A percentile compares a stretch with the other conserved stretches of the same genome.
Evolutionary conservation across 2,329 filamentous ascomycete species (phyloP).

Genomic region (Alternaria panax): DNA sequence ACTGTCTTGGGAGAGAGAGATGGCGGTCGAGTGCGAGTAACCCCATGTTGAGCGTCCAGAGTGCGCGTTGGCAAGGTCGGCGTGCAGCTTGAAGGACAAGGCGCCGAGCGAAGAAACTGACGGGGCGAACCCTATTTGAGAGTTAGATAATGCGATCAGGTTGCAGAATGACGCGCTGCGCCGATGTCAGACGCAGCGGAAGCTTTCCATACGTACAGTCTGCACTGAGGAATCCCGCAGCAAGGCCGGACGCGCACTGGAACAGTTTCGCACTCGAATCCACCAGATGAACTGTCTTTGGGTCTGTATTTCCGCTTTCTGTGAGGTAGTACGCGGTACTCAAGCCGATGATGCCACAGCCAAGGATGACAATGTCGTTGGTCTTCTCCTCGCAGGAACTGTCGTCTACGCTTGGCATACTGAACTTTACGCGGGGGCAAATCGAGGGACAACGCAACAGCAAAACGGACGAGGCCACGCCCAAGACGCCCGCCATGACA

Average conservation of each 20-base stretch:
- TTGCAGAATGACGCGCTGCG: background rate
- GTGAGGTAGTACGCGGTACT: constrained; percentile 71
- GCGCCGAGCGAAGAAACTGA: constrained; percentile 66
- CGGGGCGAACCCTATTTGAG: constrained; percentile 62
- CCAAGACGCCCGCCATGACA: background rate
- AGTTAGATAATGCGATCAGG: background rate
- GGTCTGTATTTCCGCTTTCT: constrained; percentile 44
- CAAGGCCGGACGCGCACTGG: constrained; percentile 75
- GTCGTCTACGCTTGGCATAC: constrained; percentile 3
- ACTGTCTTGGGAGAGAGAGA: constrained; percentile 61
- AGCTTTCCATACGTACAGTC: constrained; percentile 61
- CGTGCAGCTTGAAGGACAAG: constrained; percentile 74
- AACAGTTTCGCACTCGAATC: constrained; percentile 69
- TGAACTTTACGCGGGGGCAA: constrained; percentile 6
- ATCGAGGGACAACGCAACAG: background rate
- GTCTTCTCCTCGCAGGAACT: constrained; percentile 12
- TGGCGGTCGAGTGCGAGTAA: constrained; percentile 65
- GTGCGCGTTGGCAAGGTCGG: constrained; percentile 66
- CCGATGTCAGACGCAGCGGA: background rate
- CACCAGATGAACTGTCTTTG: constrained; percentile 63
- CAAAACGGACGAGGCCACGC: background rate
- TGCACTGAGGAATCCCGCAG: constrained; percentile 75
- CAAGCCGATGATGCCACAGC: constrained; percentile 56
- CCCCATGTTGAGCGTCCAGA: constrained; percentile 67
- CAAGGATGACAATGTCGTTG: constrained; percentile 47